Evolutionary conservation across 305 asterid genomes (phyloP).

Genomic region (Solanum hybrid): DNA sequence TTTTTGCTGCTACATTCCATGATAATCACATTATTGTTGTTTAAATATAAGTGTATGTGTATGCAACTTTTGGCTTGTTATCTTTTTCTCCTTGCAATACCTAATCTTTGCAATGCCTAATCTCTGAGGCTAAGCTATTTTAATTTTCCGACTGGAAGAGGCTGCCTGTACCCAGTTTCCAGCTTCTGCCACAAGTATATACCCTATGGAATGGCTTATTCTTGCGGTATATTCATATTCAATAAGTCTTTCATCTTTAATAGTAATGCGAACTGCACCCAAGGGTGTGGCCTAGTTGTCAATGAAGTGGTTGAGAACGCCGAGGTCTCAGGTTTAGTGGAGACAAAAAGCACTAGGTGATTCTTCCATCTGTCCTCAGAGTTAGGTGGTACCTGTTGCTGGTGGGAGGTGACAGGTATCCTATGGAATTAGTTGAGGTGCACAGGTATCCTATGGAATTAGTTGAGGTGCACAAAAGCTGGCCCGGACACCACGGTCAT

Average conservation of each 20-base stretch:
- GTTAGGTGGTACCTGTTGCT: neutral
- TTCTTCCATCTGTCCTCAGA: neutral
- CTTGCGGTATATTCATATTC: neutral
- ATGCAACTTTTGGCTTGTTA: neutral
- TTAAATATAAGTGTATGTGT: neutral
- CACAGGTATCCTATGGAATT: neutral
- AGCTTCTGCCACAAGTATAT: neutral
- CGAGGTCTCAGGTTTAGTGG: neutral
- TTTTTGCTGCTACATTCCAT: neutral
- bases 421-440: neutral
- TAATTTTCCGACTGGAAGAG: neutral
- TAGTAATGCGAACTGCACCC: neutral
- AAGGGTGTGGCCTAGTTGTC: neutral
- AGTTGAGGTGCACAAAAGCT: neutral
- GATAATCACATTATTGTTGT: neutral
- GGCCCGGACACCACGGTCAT: neutral
- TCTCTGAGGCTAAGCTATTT: neutral
- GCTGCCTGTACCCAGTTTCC: neutral
- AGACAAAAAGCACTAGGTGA: neutral
- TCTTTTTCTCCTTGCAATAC: conserved; percentile 1
- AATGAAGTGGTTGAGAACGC: neutral
- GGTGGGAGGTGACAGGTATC: neutral
- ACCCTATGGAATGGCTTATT: neutral
- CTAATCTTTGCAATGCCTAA: neutral
- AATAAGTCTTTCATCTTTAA: neutral